A percentile compares a stretch with the other conserved stretches of the same genome.
Evolutionary conservation across 495 filamentous ascomycete genomes (phyloP).

Genomic region (Mytilinidion resinicola): DNA sequence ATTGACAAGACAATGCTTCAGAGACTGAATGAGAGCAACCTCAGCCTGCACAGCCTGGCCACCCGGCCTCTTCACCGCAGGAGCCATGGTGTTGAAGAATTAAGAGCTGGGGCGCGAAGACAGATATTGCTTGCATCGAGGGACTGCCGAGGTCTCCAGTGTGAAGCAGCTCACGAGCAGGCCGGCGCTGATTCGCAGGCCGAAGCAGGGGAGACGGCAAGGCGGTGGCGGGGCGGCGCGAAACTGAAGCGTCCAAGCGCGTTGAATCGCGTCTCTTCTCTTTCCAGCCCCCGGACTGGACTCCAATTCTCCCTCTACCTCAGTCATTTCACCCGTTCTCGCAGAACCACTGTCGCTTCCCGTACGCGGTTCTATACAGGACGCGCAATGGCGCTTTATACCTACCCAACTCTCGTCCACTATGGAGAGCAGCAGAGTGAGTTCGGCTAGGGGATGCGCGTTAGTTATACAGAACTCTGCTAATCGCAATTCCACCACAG

Average conservation of each 20-base stretch:
- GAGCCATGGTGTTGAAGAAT: conserved; percentile 16
- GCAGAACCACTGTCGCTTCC: background rate
- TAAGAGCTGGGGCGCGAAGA: no score
- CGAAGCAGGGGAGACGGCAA: background rate
- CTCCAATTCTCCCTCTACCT: background rate
- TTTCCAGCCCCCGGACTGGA: background rate
- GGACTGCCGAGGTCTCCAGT: no score
- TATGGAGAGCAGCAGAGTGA: conserved; percentile 77
- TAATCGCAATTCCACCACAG: conserved; percentile 36
- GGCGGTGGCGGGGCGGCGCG: background rate
- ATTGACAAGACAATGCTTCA: conserved; percentile 93
- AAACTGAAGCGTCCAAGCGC: background rate
- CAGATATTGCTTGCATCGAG: no score
- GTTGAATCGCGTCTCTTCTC: background rate
- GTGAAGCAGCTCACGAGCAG: no score
- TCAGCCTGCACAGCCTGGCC: conserved; percentile 63
- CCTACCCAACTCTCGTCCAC: conserved; percentile 67
- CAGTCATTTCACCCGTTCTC: background rate
- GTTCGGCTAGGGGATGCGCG: conserved; percentile 21
- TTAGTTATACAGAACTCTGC: background rate
- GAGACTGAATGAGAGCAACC: conserved; percentile 62
- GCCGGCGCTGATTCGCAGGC: no score
- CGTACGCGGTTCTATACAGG: background rate
- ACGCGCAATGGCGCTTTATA: conserved; percentile 68
- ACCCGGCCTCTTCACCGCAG: conserved; percentile 43